Base-by-base conservation (phyloP, 2,329 filamentous ascomycete genomes). In the Ophiosphaerella herpotricha region DNA sequence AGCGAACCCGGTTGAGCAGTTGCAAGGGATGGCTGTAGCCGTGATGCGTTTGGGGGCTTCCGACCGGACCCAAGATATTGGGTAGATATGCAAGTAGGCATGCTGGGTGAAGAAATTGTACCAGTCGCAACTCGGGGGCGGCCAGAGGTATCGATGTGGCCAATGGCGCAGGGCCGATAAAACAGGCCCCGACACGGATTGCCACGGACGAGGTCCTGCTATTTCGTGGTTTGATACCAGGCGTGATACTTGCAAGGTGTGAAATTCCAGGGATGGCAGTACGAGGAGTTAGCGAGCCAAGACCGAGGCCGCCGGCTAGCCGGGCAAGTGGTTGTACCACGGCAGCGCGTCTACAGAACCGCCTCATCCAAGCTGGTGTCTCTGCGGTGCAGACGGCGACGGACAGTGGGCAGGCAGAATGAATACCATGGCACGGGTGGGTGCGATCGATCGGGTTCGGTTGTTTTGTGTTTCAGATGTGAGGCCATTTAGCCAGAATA, bases 401-500 rank as follows among this genome's bases (percentile, higher is more conserved):
- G 41, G 38, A 9, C 18, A 21, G 8, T 31, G 13, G n/a, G 13
- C 24, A 14, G 23, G 39, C 21, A 36, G 32, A 12, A 11, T 48
- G 45, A 24, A 40, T 33, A 29, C 39, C 39, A 36, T 37, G 29
- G 26, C 44, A 46, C 45, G 33, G 43, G 48, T 49, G 12, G 42
- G 46, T 43, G 54, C 50, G 43, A 45, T 38, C 43, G 43, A 60
- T 57, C 53, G 48, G 50, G 46, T 29, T 29, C 40, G 51, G 46
- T 39, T 42, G 44, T 23, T 39, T 11, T 39, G 35, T 46, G 56
- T 59, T 57, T 55, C 54, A 57, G 54, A 57, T 59, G 46, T 37
- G 41, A 39, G 16, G 36, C n/a, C 26, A 45, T 60, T 60, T 60
- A 60, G 57, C 49, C 57, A 58, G 39, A 57, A 55, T 57, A 35